Evolutionary conservation across 148 eudicot species (phyloP), one percentile per base, ranked within the genome.

Genomic region (Cornus kousa): DNA sequence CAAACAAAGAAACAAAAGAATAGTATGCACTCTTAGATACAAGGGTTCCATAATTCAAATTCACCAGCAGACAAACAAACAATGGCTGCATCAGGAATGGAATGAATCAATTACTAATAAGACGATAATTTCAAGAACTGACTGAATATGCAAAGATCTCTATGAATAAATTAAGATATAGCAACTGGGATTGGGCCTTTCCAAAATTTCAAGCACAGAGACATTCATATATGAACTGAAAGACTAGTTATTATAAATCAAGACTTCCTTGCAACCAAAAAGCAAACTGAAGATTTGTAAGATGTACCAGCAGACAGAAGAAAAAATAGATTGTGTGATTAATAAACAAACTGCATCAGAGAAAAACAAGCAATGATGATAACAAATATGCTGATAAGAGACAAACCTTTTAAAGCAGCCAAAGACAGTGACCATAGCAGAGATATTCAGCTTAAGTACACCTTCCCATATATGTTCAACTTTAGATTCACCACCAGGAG

Each of bases 391-490:
- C 62, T 17, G 31, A 66, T 3, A 48, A 64, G 10, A 40, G 35
- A 71, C 84, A 70, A 33, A 93, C 99, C 99, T 93, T 83, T 74
- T 90, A 87, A 82, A 89, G 32, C 85, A 73, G 22, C 94, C 97
- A 71, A 83, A 83, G 73, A 90, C 88, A 19, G 86, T 81, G 35
- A 90, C 89, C 68, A 71, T 73, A 64, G 98, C 88, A 68, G 95
- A 84, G 28, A 90, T 62, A 80, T 50, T 91, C 55, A 96, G 85
- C 87, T 96, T 95, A 69, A 96, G 84, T 69, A 78, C 69, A 71
- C 99, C 99, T 76, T 94, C 90, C 99, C 98, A 96, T 32, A 91
- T 69, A 74, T 65, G 75, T 22, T 87, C 91, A 64, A 84, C 28
- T 28, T 28, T 28, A 28, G 28, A 28, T 28, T 28, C 28, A 28